Percentiles rank a stretch among this genome's conserved stretches.
Evolutionary conservation across 73 alveolate species (phyloP).

Genomic region (Halteria grandinella): DNA sequence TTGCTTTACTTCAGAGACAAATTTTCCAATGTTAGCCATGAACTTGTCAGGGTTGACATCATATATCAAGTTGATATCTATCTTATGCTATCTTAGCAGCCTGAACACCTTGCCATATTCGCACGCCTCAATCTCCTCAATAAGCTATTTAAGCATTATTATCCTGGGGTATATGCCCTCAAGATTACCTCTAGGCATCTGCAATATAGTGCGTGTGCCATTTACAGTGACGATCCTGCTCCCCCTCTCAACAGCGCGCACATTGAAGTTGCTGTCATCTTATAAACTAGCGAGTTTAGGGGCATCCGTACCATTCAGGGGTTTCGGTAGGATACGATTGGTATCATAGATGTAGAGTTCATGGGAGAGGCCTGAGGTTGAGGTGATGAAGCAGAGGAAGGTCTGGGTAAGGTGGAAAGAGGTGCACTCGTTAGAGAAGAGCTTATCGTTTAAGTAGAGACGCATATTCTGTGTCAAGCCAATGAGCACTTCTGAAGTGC

Average conservation of each 20-base stretch:
- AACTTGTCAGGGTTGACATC: conserved; percentile 92
- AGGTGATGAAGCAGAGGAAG: conserved; percentile 84
- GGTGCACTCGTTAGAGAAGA: conserved; percentile 87
- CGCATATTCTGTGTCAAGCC: conserved; percentile 79
- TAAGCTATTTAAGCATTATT: conserved; percentile 81
- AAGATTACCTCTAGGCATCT: conserved; percentile 97
- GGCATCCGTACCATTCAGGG: conserved; percentile 59
- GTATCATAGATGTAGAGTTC: conserved; percentile 81
- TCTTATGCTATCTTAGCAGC: conserved; percentile 86
- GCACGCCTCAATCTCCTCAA: conserved; percentile 76
- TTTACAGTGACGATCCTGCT: conserved; percentile 83
- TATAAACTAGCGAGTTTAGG: conserved; percentile 60
- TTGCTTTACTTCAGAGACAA: conserved; percentile 79
- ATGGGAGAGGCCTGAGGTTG: conserved; percentile 87
- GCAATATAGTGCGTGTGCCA: conserved; percentile 79
- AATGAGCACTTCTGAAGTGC: conserved; percentile 68
- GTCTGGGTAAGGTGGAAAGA: conserved; percentile 79
- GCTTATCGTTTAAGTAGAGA: conserved; percentile 79
- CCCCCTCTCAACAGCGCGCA: conserved; percentile 95
- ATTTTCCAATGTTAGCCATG: conserved; percentile 74
- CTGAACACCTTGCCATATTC: conserved; percentile 88
- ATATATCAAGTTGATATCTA: conserved; percentile 91
- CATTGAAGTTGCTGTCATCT: conserved; percentile 81
- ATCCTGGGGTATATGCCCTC: conserved; percentile 93
- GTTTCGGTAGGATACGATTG: conserved; percentile 68